Base-by-base conservation (phyloP, 805 yeast species). In the Hanseniaspora thailandica region DNA sequence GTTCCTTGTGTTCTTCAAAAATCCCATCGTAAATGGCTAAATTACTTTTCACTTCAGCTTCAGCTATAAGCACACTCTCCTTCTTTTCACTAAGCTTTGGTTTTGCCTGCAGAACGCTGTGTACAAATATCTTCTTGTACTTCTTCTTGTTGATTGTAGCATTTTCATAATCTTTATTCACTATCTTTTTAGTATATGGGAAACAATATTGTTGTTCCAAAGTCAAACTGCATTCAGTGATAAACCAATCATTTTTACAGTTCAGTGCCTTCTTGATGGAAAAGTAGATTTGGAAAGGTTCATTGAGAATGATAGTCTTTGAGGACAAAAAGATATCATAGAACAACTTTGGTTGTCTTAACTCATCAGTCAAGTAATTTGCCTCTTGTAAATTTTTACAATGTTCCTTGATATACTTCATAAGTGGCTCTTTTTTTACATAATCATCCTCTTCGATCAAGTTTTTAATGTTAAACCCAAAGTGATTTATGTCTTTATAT, bases 371-470 rank as follows among this genome's bases (percentile, higher is more conserved):
- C 4, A 43, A 28, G 10, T 17, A 30, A 6, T 28, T 25, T 19
- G 19, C 4, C 3, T 43, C 23, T 7, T 25, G 8, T 8, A 25
- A 22, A 15, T 26, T 12, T 8, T 17, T 25, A 8, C 31, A 2
- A 22, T 49, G 26, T 4, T 49, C 19, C n/a, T 23, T 7, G 2
- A 15, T 2, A 9, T 43, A 20, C 20, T 28, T 35, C n/a, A 77
- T 73, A 96, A 97, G 93, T 25, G 89, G 86, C 59, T 85, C 90
- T 52, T 77, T 80, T 23, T 73, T 73, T 69, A 88, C 72, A 47
- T 80, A 76, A 61, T 88, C 90, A 35, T 71, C 70, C 59, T 81
- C 88, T 50, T 82, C 86, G 61, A 88, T 85, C 52, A 76, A 73
- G 65, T 88, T 96, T 59, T 17, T 5, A 10, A 50, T 26, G 2